These are phyloP conservation scores for Solanum bulbocastanum DNA, from an alignment of 257 asterid species.

Conservation along the genomic window DNA sequence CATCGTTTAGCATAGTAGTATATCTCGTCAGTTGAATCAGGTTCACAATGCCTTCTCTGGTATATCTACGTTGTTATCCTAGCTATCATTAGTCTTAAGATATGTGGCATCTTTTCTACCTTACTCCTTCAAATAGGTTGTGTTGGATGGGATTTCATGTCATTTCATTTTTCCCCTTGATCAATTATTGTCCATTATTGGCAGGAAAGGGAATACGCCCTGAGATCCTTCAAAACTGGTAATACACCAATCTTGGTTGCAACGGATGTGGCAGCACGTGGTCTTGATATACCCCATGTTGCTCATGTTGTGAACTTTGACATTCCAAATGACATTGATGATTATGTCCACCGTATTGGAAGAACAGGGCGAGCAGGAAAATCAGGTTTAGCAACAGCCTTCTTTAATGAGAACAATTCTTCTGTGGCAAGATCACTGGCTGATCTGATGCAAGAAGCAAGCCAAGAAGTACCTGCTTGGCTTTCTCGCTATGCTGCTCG, in stretches of 20 bases:
- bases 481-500: not conserved
- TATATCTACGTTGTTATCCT: not conserved
- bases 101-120: not conserved
- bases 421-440: conserved; percentile 68
- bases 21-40: not conserved
- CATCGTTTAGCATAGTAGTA: not conserved
- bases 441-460: conserved; percentile 82
- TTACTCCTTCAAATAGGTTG: not conserved
- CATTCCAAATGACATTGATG: conserved; percentile 88
- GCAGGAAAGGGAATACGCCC: conserved; percentile 87
- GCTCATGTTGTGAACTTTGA: conserved; percentile 91
- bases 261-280: conserved; percentile 96
- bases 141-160: not conserved
- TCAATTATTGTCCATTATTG: not conserved
- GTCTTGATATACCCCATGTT: conserved; percentile 96
- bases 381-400: conserved; percentile 83
- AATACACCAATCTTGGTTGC: conserved; percentile 86
- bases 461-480: conserved; percentile 7
- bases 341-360: conserved; percentile 92
- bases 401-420: conserved; percentile 71
- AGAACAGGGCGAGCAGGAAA: conserved; percentile 96
- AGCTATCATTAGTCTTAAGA: not conserved
- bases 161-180: not conserved
- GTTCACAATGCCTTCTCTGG: not conserved
- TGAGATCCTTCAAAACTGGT: conserved; percentile 80